Conservation (phyloP, 2,329 filamentous ascomycete genomes). For the Lecanicillium sp. region DNA sequence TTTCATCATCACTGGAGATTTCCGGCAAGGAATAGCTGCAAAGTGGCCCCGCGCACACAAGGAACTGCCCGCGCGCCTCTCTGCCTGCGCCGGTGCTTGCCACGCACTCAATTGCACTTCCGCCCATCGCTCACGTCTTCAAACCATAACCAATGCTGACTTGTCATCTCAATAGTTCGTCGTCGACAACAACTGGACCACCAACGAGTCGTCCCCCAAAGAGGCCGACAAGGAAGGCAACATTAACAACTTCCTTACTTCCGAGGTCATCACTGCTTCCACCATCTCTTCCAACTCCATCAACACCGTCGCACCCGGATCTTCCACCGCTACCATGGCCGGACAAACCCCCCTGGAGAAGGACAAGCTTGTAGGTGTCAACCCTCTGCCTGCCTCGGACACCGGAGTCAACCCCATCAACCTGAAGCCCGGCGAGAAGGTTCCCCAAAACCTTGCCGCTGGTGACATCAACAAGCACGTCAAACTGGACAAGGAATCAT, state of each 20-base stretch:
- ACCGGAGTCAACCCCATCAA: conserved; percentile 72
- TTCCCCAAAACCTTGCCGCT: conserved; percentile 63
- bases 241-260: conserved; percentile 85
- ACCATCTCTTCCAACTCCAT: conserved; percentile 44
- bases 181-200: conserved; percentile 85
- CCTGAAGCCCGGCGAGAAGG: conserved; percentile 71
- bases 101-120: background rate
- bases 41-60: background rate
- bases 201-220: conserved; percentile 71
- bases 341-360: conserved; percentile 48
- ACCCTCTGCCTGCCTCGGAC: conserved; percentile 56
- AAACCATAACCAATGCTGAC: background rate
- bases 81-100: no score
- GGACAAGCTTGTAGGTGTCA: conserved; percentile 50
- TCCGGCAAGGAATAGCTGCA: background rate
- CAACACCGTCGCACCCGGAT: conserved; percentile 62
- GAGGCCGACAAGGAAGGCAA: conserved; percentile 80
- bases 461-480: conserved; percentile 68
- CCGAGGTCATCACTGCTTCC: conserved; percentile 58
- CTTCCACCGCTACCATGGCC: conserved; percentile 66
- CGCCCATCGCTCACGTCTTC: background rate
- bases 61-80: no score
- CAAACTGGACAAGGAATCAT: conserved; percentile 75
- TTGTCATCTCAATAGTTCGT: conserved; percentile 62
- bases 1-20: background rate